These are phyloP conservation scores for Solanum pennellii DNA, from an alignment of 257 asterid genomes.

Conservation along the genomic window DNA sequence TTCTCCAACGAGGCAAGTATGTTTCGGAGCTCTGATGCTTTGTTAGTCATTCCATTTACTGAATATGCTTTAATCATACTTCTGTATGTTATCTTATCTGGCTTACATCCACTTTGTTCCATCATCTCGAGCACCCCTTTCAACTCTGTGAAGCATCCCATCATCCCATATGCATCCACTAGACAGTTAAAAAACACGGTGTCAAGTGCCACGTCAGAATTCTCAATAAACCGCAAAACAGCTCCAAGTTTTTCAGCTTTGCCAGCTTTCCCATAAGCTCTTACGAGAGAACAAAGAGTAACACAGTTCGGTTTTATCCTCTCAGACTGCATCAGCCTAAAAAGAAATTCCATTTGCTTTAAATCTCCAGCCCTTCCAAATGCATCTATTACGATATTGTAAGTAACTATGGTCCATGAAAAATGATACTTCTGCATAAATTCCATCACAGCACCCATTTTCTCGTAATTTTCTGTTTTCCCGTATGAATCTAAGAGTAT, in stretches of 20 bases:
- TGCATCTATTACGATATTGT: constrained; percentile 83
- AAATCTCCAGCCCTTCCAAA: constrained; percentile 78
- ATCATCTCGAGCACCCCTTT: constrained; percentile 70
- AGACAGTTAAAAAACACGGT: constrained; percentile 75
- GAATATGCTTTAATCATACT: constrained; percentile 72
- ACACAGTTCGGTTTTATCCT: constrained; percentile 64
- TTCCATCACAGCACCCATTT: constrained; percentile 88
- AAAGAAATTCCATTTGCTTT: constrained; percentile 75
- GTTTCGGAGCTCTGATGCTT: constrained; percentile 49
- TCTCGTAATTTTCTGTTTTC: constrained; percentile 61
- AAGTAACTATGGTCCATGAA: constrained; percentile 80
- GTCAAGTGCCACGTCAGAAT: constrained; percentile 69
- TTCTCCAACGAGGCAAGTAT: constrained; percentile 35
- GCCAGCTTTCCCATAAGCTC: constrained; percentile 69
- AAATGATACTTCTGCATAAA: constrained; percentile 87
- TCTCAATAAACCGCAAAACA: constrained; percentile 46
- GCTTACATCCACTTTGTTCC: constrained; percentile 58
- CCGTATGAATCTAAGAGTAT: constrained; percentile 79
- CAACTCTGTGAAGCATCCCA: constrained; percentile 83
- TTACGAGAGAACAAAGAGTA: constrained; percentile 72
- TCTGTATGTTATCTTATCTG: constrained; percentile 69
- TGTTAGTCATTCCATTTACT: constrained; percentile 42
- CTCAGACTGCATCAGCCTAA: constrained; percentile 89
- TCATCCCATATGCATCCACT: constrained; percentile 76
- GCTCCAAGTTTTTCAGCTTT: constrained; percentile 49